phyloP scores from a whole-genome alignment of 768 basidiomycete species.

The Sporobolomyces phaffii region DNA sequence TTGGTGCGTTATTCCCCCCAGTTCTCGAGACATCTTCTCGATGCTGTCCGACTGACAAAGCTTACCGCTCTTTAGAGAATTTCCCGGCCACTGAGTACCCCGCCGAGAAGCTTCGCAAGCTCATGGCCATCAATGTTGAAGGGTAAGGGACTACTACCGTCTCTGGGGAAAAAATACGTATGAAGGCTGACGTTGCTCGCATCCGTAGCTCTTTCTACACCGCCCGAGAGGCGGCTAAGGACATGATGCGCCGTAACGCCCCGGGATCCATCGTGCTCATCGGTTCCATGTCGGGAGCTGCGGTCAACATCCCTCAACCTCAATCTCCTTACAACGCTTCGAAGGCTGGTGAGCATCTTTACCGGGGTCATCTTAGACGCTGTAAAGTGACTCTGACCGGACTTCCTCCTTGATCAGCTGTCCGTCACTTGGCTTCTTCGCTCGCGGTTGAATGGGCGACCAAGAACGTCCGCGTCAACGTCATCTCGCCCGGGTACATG shows the following conservation, averaged over 20 bases:
- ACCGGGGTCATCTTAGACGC: too few species aligned
- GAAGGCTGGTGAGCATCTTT: constrained; percentile 57
- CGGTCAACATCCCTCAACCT: constrained; percentile 58
- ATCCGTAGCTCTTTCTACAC: constrained; percentile 66
- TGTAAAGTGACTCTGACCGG: too few species aligned
- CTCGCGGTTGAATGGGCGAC: constrained; percentile 95
- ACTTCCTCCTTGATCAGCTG: constrained; percentile 47
- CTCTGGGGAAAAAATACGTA: not conserved
- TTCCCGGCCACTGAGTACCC: constrained; percentile 57
- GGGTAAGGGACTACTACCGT: constrained; percentile 51
- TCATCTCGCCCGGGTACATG: constrained; percentile 75
- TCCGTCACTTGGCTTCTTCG: constrained; percentile 87
- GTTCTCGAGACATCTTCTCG: too few species aligned
- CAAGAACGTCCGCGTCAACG: constrained; percentile 55
- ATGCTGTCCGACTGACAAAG: too few species aligned
- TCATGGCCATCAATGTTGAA: constrained; percentile 90
- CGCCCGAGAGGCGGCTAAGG: constrained; percentile 87
- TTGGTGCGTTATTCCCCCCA: constrained; percentile 26
- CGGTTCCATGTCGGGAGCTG: constrained; percentile 83
- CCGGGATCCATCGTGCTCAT: constrained; percentile 63
- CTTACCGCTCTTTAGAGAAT: too few species aligned
- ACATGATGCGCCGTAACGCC: constrained; percentile 67
- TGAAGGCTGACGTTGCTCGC: not conserved
- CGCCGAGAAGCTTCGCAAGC: constrained; percentile 68
- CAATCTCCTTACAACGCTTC: constrained; percentile 96